Base-by-base conservation (phyloP, 768 basidiomycete genomes). In the Naganishia antarctica region DNA sequence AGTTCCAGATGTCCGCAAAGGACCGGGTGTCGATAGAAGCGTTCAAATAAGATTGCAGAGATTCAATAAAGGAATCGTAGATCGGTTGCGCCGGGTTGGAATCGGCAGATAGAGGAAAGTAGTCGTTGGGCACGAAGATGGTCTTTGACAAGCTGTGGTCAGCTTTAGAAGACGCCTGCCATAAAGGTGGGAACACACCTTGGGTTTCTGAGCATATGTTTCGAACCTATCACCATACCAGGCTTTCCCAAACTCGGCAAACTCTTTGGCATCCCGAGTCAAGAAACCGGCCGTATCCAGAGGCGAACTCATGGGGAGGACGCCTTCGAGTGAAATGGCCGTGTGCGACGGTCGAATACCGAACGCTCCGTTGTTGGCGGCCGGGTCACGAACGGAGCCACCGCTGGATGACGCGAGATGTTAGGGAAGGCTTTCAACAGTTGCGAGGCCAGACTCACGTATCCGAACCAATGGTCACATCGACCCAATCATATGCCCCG, bases 401-500 rank as follows among this genome's bases (percentile, higher is more conserved):
- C 69, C 73, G 26, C 53, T 57, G 31, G 32, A 40, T 47, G 41
- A 13, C 43, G 23, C 1, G 64, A 48, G 31, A 25, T 26, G 29
- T 66, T 21, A 15, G 67, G 45, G 25, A 41, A 59, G 28, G 49
- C 37, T 26, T 13, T 12, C 5, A 13, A 50, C 16, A 49, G 29
- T 40, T 44, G 28, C 16, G 4, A 34, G 23, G 59, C 23, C 51
- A 63, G 2, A 57, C 53, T 37, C 23, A 57, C 53, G 74, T 74
- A 59, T 77, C 76, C 16, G 70, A 61, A 12, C 74, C 76, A 25
- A 77, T 34, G 16, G 71, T 64, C 40, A 70, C 62, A 62, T 77
- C 76, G 8, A 77, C 68, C 70, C 72, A 74, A 25, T 67, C 69
- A 50, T 77, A 77, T 0, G 76, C 72, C 4, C 65, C 74, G 34